Percentiles rank a stretch among this genome's conserved stretches.
Conservation (phyloP, 345 rosid species). For the Gossypioides kirkii region DNA sequence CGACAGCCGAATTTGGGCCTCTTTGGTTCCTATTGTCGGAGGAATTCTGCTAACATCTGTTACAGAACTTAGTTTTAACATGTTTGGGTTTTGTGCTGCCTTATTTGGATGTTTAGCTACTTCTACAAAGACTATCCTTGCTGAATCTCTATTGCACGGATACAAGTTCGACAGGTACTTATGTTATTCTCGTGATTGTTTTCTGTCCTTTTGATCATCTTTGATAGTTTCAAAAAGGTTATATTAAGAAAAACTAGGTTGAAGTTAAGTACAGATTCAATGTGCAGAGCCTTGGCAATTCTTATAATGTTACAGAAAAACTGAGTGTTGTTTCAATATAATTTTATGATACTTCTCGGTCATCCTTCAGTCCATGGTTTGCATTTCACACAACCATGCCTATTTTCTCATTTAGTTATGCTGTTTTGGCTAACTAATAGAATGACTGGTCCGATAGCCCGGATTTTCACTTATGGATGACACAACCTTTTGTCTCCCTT, state of each 20-base stretch:
- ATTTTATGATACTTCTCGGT: not conserved
- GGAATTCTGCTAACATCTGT: conserved; percentile 93
- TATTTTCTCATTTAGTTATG: not conserved
- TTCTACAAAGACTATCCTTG: conserved; percentile 98
- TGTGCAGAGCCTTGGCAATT: not conserved
- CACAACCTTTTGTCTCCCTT: no score
- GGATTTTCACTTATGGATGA: no score
- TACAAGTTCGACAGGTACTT: conserved; percentile 95
- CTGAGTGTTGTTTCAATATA: not conserved
- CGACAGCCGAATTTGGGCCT: conserved; percentile 95
- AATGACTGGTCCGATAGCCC: not conserved
- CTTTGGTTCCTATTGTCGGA: conserved; percentile 91
- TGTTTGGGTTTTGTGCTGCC: conserved; percentile 95
- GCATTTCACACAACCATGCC: not conserved
- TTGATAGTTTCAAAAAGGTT: not conserved
- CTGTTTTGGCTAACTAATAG: not conserved
- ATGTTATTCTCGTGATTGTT: not conserved
- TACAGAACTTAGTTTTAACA: conserved; percentile 92
- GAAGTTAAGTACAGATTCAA: not conserved
- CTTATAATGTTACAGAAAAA: not conserved
- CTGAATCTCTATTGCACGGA: conserved; percentile 92
- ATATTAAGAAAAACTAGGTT: not conserved
- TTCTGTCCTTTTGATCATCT: not conserved
- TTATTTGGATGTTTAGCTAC: conserved; percentile 96
- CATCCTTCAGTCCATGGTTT: not conserved